These are phyloP conservation scores for Agrostemma githago DNA, from an alignment of 148 eudicot genomes.

Conservation along the genomic window DNA sequence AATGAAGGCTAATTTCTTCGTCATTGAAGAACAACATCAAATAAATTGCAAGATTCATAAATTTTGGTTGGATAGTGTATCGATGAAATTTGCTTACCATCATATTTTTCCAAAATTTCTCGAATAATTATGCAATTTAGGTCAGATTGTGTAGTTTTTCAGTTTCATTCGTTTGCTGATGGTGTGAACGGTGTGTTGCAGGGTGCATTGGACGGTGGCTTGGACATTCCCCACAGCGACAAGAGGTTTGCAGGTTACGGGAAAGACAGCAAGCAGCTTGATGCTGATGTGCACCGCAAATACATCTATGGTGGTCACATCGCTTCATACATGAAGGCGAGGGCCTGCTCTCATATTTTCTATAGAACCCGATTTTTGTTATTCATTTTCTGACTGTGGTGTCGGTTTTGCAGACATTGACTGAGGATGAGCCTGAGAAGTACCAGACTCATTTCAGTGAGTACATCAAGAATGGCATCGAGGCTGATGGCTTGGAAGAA, in stretches of 20 bases:
- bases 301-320: conserved; percentile 83
- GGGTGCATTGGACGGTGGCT: conserved; percentile 87
- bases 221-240: conserved; percentile 83
- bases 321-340: conserved; percentile 71
- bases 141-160: not conserved
- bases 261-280: conserved; percentile 66
- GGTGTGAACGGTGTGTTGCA: conserved; percentile 1
- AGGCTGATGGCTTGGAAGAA: conserved; percentile 56
- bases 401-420: conserved; percentile 36
- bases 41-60: too few species aligned
- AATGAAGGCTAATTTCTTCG: too few species aligned
- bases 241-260: conserved; percentile 78
- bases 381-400: too few species aligned
- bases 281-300: conserved; percentile 69
- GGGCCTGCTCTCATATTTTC: too few species aligned
- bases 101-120: too few species aligned
- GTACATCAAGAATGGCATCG: conserved; percentile 53
- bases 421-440: conserved; percentile 85
- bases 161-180: not conserved
- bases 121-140: too few species aligned
- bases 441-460: conserved; percentile 70
- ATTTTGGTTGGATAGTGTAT: too few species aligned
- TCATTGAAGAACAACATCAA: not conserved
- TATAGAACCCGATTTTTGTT: not conserved
- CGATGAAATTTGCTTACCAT: too few species aligned